Conservation (phyloP, 108 stramenopile genomes). For the Parmales sp. region DNA sequence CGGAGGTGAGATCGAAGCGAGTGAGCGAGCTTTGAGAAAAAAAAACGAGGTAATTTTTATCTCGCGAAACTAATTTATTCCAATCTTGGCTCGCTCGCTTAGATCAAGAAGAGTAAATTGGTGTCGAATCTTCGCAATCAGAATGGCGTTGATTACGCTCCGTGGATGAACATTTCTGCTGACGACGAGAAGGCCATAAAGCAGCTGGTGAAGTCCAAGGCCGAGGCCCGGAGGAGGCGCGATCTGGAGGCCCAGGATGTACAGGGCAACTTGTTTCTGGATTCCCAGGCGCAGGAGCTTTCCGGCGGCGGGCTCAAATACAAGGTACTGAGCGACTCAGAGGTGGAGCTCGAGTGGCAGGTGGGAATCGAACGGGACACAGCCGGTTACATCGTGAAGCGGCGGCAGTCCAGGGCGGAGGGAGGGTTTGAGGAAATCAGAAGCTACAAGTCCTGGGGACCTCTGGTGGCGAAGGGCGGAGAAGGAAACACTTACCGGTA, state of each 20-base stretch:
- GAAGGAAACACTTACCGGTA: conserved; percentile 47
- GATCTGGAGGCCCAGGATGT: conserved; percentile 47
- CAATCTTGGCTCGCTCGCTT: no score
- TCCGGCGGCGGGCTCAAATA: conserved; percentile 58
- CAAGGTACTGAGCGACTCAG: conserved; percentile 53
- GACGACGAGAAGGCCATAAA: conserved; percentile 58
- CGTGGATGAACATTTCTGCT: conserved; percentile 74
- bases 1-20: no score
- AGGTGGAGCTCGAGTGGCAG: conserved; percentile 72
- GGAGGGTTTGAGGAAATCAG: conserved; percentile 51
- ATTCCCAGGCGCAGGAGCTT: conserved; percentile 71
- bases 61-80: no score
- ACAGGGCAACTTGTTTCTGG: conserved; percentile 52
- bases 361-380: conserved; percentile 57
- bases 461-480: conserved; percentile 52
- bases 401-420: conserved; percentile 66
- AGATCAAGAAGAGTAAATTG: no score
- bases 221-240: conserved; percentile 57
- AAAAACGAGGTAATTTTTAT: no score
- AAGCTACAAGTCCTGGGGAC: conserved; percentile 60
- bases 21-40: no score
- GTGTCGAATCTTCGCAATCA: conserved; percentile 63
- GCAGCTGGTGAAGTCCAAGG: conserved; percentile 51
- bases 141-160: conserved; percentile 71
- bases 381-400: conserved; percentile 69